Evolutionary conservation across 768 basidiomycete species (phyloP).

Genomic region (Pholiota conissans): DNA sequence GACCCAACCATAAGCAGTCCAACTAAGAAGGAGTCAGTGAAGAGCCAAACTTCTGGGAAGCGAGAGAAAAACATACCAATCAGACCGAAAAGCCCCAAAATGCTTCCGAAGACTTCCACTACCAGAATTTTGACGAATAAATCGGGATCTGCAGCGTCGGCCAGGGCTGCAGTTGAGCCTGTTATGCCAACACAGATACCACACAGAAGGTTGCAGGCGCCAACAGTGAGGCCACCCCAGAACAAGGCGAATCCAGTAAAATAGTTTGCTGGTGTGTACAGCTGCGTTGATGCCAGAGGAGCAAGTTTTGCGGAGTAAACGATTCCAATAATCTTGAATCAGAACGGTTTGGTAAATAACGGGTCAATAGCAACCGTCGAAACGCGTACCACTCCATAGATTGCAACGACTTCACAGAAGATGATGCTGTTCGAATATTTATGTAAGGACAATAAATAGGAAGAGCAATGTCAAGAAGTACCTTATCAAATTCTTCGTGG

Average conservation of each 20-base stretch:
- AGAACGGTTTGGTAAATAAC: conserved; percentile 1
- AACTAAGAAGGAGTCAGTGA: conserved; percentile 41
- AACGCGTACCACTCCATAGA: conserved; percentile 86
- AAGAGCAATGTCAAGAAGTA: conserved; percentile 29
- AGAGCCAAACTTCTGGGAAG: not conserved
- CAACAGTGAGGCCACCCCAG: conserved; percentile 96
- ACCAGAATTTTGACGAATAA: conserved; percentile 97
- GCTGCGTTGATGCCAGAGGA: conserved; percentile 55
- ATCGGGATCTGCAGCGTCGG: conserved; percentile 93
- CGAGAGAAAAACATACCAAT: conserved; percentile 71
- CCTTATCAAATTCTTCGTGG: conserved; percentile 98
- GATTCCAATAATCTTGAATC: conserved; percentile 84
- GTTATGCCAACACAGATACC: conserved; percentile 94
- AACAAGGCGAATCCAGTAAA: conserved; percentile 95
- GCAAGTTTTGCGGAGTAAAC: conserved; percentile 87
- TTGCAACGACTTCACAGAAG: conserved; percentile 99
- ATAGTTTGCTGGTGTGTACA: conserved; percentile 88
- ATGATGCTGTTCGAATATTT: conserved; percentile 70
- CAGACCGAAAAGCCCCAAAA: conserved; percentile 89
- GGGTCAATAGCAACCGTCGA: not conserved
- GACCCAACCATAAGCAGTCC: conserved; percentile 77
- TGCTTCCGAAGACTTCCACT: conserved; percentile 92
- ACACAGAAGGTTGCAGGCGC: conserved; percentile 91
- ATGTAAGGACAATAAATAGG: not conserved
- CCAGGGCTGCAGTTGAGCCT: conserved; percentile 91